Percentiles rank a stretch among this genome's conserved stretches.
These are phyloP conservation scores for Fusarium secorum DNA, from an alignment of 2,329 filamentous ascomycete genomes.

Conservation along the genomic window DNA sequence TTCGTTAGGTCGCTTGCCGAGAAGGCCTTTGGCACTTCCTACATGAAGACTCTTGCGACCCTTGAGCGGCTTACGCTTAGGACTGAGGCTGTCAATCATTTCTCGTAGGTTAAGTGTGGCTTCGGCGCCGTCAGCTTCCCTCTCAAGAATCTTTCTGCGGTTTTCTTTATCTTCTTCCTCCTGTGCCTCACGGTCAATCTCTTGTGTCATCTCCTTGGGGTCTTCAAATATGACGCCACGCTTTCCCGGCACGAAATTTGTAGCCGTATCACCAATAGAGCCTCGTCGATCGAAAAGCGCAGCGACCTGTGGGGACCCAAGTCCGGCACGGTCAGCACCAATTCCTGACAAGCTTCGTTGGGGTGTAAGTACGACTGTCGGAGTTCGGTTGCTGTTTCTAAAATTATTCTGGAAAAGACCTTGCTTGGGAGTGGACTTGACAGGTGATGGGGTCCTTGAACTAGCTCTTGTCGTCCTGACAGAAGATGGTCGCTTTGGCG, in stretches of 20 bases:
- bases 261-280: slow-evolving; percentile 74
- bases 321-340: slow-evolving; percentile 72
- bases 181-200: slow-evolving; percentile 67
- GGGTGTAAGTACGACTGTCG: slow-evolving; percentile 66
- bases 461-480: slow-evolving; percentile 15
- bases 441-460: slow-evolving; percentile 38
- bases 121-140: slow-evolving; percentile 59
- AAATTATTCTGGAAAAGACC: slow-evolving; percentile 63
- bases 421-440: slow-evolving; percentile 39
- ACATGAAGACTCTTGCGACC: slow-evolving; percentile 80
- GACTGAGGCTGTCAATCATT: slow-evolving; percentile 80
- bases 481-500: slow-evolving; percentile 28
- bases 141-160: slow-evolving; percentile 62
- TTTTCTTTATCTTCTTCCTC: slow-evolving; percentile 70
- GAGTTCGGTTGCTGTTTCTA: slow-evolving; percentile 65
- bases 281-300: slow-evolving; percentile 74
- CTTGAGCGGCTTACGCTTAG: slow-evolving; percentile 72
- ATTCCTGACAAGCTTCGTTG: slow-evolving; percentile 69
- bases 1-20: slow-evolving; percentile 78
- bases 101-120: slow-evolving; percentile 73
- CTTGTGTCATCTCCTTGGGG: slow-evolving; percentile 67
- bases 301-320: slow-evolving; percentile 78
- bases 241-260: slow-evolving; percentile 66
- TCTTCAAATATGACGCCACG: slow-evolving; percentile 69
- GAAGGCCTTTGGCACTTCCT: slow-evolving; percentile 74